Evolutionary conservation across 116 monocot species (phyloP).

Genomic region (Zostera marina): DNA sequence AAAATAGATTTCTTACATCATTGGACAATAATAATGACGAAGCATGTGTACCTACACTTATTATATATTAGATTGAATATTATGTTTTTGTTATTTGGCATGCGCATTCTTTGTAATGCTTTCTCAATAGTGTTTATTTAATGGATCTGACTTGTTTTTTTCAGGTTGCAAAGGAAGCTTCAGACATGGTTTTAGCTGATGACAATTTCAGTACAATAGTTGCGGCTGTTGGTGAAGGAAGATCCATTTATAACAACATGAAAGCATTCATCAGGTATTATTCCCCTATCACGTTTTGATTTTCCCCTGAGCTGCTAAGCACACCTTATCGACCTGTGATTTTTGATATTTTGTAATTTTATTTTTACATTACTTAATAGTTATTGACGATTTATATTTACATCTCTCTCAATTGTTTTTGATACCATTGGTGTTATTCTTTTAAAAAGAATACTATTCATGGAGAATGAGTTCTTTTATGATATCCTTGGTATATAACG

Average conservation of each 20-base stretch:
- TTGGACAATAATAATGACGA: no score
- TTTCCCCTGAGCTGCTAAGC: neutral
- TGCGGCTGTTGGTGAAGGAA: slow-evolving; percentile 67
- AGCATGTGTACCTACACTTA: no score
- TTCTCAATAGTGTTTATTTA: neutral
- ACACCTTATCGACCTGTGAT: neutral
- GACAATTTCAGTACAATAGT: slow-evolving; percentile 85
- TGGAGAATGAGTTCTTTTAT: neutral
- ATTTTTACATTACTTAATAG: no score
- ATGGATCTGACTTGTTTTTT: neutral
- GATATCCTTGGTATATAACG: neutral
- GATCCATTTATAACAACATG: slow-evolving; percentile 87
- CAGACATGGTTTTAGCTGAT: slow-evolving; percentile 82
- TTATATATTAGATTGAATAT: no score
- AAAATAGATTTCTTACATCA: no score
- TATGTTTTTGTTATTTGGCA: no score
- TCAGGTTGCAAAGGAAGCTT: slow-evolving; percentile 82
- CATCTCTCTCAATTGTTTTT: no score
- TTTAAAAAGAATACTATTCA: neutral
- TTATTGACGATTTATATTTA: no score
- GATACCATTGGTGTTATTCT: neutral
- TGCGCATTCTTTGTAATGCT: neutral
- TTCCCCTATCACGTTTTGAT: neutral
- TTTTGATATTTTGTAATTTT: neutral
- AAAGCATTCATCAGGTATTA: slow-evolving; percentile 69